Evolutionary conservation across 306 rosid species (phyloP).

Genomic region (Rubus idaeus): DNA sequence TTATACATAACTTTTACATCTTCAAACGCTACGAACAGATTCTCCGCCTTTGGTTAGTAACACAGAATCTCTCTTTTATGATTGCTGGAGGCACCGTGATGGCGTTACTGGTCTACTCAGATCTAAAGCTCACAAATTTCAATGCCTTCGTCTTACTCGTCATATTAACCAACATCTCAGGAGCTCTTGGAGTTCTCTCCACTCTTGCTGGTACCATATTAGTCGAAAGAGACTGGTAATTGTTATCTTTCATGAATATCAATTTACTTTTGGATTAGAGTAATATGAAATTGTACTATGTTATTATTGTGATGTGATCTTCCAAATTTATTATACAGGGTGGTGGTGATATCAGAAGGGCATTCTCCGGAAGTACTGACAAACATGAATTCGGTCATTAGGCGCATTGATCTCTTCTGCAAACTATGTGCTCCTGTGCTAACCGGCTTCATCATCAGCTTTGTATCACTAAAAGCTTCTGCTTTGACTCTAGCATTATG

Average conservation of each 20-base stretch:
- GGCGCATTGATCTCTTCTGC: constrained; percentile 85
- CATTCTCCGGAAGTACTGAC: constrained; percentile 64
- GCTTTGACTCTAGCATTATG: constrained; percentile 74
- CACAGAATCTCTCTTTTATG: constrained; percentile 69
- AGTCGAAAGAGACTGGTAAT: constrained; percentile 95
- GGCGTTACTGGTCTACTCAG: constrained; percentile 47
- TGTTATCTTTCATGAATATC: constrained; percentile 2
- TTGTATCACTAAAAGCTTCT: constrained; percentile 75
- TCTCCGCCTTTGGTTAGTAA: constrained; percentile 72
- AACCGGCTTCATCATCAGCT: constrained; percentile 82
- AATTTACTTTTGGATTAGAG: not conserved
- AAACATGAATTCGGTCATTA: constrained; percentile 58
- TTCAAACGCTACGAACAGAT: constrained; percentile 49
- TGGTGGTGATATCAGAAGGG: constrained; percentile 80
- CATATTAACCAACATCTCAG: constrained; percentile 59
- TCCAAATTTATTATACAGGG: constrained; percentile 39
- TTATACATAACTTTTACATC: not conserved
- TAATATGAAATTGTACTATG: not conserved
- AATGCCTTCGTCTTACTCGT: constrained; percentile 50
- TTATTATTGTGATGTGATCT: not conserved
- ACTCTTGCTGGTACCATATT: constrained; percentile 86
- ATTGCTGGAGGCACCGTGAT: constrained; percentile 71
- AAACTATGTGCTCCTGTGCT: constrained; percentile 82
- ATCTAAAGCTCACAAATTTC: constrained; percentile 57
- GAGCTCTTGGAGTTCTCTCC: constrained; percentile 79